A percentile compares a stretch with the other conserved stretches of the same genome.
phyloP scores from a whole-genome alignment of 2,329 filamentous ascomycete genomes.

The Curvularia eragrostidis region DNA sequence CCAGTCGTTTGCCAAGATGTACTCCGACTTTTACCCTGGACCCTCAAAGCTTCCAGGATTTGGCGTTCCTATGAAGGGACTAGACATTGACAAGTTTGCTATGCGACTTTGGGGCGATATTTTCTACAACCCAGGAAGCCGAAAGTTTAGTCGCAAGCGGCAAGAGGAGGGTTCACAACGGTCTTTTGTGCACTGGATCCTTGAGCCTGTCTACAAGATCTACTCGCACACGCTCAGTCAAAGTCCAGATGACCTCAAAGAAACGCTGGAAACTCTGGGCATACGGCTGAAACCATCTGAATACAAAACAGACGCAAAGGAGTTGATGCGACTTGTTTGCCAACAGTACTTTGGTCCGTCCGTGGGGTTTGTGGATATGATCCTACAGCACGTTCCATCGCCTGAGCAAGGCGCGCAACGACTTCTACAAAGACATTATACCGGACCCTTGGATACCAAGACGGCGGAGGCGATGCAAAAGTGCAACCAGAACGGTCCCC shows the following conservation, averaged over 20 bases:
- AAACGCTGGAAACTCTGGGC: conserved; percentile 77
- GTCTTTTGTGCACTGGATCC: conserved; percentile 90
- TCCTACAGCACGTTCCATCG: conserved; percentile 87
- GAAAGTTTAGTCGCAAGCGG: conserved; percentile 88
- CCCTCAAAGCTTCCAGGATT: conserved; percentile 42
- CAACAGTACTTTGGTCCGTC: conserved; percentile 94
- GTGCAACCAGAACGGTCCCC: conserved; percentile 87
- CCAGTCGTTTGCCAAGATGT: conserved; percentile 94
- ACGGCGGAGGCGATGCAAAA: conserved; percentile 78
- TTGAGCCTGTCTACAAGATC: conserved; percentile 97
- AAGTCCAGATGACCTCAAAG: conserved; percentile 81
- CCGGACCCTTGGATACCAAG: conserved; percentile 83
- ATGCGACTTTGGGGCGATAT: conserved; percentile 93
- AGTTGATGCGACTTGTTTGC: conserved; percentile 86
- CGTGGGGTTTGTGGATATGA: conserved; percentile 93
- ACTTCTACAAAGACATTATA: conserved; percentile 87
- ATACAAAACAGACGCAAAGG: conserved; percentile 86
- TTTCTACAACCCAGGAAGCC: conserved; percentile 89
- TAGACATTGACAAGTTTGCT: conserved; percentile 84
- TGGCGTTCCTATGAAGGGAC: conserved; percentile 42
- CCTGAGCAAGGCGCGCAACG: conserved; percentile 78
- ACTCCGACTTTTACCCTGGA: conserved; percentile 83
- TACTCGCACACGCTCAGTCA: conserved; percentile 95
- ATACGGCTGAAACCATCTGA: conserved; percentile 91
- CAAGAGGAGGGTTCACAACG: conserved; percentile 80